Base-by-base conservation (phyloP, 768 basidiomycete species). In the Boletus barrowsii region DNA sequence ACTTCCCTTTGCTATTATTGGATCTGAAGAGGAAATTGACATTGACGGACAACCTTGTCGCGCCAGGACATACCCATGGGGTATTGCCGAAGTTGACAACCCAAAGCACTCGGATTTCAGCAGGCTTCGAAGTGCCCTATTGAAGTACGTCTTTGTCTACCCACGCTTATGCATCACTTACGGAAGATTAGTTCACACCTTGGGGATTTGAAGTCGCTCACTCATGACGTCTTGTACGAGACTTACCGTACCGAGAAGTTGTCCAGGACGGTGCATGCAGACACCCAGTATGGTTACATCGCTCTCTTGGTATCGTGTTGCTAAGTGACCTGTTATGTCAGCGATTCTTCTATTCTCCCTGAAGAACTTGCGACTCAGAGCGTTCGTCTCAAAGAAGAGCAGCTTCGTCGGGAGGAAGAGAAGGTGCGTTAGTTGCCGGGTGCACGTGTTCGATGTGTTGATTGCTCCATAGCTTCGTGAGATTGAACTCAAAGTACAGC, bases 21-120 rank as follows among this genome's bases (percentile, higher is more conserved):
- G 97, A 30, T 96, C 93, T 17, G 94, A 98, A 72, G 95, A 98
- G 62, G 96, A 98, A 72, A 84, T 98, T 59, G 91, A 95, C 65
- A 81, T 98, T 57, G 87, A 92, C 47, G 97, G 95, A 29, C 86
- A 94, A 72, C 84, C 84, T 42, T 86, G 97, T 60, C 88, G 97
- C 56, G 96, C 91, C 39, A 82, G 97, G 62, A 87, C 93, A 67
- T 99, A 98, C 73, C 97, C 97, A 5, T 99, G 97, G 97, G 97
- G 97, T 65, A 81, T 98, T 56, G 97, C 90, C 47, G 95, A 98
- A 70, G 95, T 98, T 57, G 97, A 99, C 78, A 98, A 98, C 73
- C 93, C 94, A n/a, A 90, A 93, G 70, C 97, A 99, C 76, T 97
- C 92, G n/a, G 97, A 99, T 77, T 98, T 98, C 71, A 90, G 89